phyloP scores from a whole-genome alignment of 139 green algal genomes.

The Edaphochlamys debaryana region DNA sequence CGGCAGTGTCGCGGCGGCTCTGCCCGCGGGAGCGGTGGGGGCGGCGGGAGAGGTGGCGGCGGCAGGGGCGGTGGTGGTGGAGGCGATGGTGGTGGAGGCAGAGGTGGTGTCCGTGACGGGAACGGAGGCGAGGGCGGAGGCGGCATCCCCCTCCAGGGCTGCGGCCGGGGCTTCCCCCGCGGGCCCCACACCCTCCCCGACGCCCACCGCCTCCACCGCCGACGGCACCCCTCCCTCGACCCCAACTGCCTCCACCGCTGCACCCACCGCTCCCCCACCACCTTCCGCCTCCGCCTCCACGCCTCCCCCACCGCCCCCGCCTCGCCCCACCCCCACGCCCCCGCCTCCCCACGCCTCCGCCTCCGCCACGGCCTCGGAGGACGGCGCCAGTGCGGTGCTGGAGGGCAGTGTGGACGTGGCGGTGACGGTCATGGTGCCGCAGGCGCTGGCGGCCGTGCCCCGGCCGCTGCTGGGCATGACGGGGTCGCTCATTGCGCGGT shows the following conservation, averaged over 20 bases:
- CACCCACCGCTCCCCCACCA: background rate
- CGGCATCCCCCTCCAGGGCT: too few relatives aligned
- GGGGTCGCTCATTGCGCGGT: slow-evolving; percentile 48
- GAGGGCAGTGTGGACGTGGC: slow-evolving; percentile 43
- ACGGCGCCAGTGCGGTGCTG: slow-evolving; percentile 5
- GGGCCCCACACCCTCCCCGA: too few relatives aligned
- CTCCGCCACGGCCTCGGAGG: background rate
- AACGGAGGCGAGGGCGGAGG: background rate
- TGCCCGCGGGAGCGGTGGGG: too few relatives aligned
- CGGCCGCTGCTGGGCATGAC: slow-evolving; percentile 53
- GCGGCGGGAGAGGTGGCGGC: too few relatives aligned
- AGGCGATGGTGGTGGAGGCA: background rate
- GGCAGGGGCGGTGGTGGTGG: background rate
- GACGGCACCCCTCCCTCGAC: too few relatives aligned
- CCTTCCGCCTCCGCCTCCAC: background rate
- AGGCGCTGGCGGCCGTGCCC: slow-evolving; percentile 52
- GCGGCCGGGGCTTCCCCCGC: too few relatives aligned
- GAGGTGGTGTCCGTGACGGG: background rate
- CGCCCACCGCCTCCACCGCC: too few relatives aligned
- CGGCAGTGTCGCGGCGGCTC: too few relatives aligned
- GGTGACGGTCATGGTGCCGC: slow-evolving; percentile 52
- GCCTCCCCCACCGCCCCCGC: too few relatives aligned
- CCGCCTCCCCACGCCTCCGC: too few relatives aligned
- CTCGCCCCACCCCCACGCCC: too few relatives aligned
- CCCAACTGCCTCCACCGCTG: too few relatives aligned